Percentiles rank a stretch among this genome's conserved stretches.
These are phyloP conservation scores for Sarcomyxa edulis DNA, from an alignment of 768 basidiomycete genomes.

Conservation along the genomic window DNA sequence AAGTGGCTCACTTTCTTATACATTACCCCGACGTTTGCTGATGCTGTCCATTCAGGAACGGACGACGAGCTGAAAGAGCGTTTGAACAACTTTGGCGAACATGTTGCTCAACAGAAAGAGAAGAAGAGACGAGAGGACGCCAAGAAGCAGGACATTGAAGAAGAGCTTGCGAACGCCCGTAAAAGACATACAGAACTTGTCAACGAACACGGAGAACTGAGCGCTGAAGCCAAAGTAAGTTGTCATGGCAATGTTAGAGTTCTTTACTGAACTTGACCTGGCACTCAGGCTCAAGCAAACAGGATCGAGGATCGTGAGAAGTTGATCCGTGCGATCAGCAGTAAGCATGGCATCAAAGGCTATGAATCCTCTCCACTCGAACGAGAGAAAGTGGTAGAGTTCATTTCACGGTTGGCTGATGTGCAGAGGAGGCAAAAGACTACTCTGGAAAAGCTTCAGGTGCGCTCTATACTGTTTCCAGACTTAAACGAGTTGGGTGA, in stretches of 20 bases:
- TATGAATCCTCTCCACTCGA: conserved; percentile 68
- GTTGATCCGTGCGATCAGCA: conserved; percentile 63
- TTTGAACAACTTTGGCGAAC: conserved; percentile 53
- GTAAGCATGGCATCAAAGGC: conserved; percentile 67
- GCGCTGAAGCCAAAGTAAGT: conserved; percentile 67
- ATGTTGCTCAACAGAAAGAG: conserved; percentile 46
- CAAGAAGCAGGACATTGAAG: conserved; percentile 58
- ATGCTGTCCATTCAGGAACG: conserved; percentile 40
- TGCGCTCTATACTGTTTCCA: too few relatives aligned
- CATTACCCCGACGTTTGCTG: conserved; percentile 4
- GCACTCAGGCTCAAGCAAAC: conserved; percentile 61
- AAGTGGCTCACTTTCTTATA: not conserved
- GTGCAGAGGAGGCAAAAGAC: conserved; percentile 55
- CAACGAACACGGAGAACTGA: conserved; percentile 60
- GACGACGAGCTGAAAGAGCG: conserved; percentile 66
- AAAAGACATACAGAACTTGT: conserved; percentile 51
- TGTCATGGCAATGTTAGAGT: not conserved
- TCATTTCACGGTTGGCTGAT: conserved; percentile 60
- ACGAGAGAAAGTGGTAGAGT: conserved; percentile 67
- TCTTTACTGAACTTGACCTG: not conserved
- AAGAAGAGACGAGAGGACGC: conserved; percentile 40
- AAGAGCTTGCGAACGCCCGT: conserved; percentile 45
- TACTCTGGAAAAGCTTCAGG: conserved; percentile 68
- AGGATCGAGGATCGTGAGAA: conserved; percentile 69
- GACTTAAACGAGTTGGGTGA: too few relatives aligned